These are phyloP conservation scores for Phytopythium kandeliae DNA, from an alignment of 352 stramenopile genomes.

Conservation along the genomic window DNA sequence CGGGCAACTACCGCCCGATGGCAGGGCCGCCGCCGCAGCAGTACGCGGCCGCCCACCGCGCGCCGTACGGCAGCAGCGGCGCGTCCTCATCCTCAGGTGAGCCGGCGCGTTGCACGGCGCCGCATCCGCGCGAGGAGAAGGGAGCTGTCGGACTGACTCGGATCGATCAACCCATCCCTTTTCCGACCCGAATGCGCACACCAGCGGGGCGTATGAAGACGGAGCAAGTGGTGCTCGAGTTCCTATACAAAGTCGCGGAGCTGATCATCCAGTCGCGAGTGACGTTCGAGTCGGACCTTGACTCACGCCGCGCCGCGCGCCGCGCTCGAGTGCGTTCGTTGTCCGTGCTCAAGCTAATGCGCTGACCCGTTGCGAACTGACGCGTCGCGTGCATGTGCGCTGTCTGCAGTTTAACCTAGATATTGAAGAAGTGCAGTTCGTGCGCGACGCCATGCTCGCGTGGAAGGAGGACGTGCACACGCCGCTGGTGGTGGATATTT, in stretches of 20 bases:
- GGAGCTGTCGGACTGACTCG: background rate
- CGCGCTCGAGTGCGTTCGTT: conserved; percentile 42
- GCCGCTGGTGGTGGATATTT: conserved; percentile 68
- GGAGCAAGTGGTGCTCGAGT: conserved; percentile 82
- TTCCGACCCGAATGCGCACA: background rate
- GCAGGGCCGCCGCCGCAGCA: background rate
- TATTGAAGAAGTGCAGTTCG: conserved; percentile 67
- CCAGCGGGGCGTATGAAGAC: conserved; percentile 65
- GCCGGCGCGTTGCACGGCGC: background rate
- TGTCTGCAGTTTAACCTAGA: conserved; percentile 67
- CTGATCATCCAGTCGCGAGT: conserved; percentile 80
- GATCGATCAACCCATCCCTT: conserved; percentile 1
- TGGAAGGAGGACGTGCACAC: conserved; percentile 72
- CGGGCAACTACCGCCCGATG: background rate
- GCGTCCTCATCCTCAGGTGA: conserved; percentile 3
- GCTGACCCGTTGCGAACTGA: background rate
- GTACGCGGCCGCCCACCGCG: background rate
- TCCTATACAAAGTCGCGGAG: conserved; percentile 78
- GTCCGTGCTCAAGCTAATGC: too few species aligned
- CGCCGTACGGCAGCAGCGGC: conserved; percentile 5
- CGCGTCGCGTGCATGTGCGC: background rate
- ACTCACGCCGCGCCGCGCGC: conserved; percentile 33
- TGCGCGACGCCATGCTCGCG: conserved; percentile 57
- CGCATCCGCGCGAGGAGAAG: too few species aligned
- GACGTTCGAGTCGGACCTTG: conserved; percentile 49